A percentile compares a stretch with the other conserved stretches of the same genome.
phyloP scores from a whole-genome alignment of 208 protist species.

The Trypanosoma caninum region DNA sequence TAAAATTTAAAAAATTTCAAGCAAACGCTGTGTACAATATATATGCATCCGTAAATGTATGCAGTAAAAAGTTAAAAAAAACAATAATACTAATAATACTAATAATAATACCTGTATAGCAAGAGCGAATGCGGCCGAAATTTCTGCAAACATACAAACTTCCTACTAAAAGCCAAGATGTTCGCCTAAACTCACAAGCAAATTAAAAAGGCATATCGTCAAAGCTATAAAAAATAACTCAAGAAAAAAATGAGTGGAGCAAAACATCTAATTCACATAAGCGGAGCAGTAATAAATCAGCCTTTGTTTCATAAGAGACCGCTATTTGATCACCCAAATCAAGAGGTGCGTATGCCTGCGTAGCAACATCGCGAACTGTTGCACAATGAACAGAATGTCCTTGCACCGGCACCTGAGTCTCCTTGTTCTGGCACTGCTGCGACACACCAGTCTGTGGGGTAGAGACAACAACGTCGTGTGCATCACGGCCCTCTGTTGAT shows the following conservation, averaged over 20 bases:
- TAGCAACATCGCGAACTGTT: not conserved
- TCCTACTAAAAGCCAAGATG: too few species aligned
- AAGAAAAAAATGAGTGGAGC: conserved; percentile 69
- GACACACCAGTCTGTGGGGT: not conserved
- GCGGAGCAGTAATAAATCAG: conserved; percentile 30
- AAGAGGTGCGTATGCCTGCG: conserved; percentile 4
- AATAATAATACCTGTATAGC: too few species aligned
- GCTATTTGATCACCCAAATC: conserved; percentile 2
- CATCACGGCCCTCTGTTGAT: not conserved
- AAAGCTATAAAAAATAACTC: conserved; percentile 21
- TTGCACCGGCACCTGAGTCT: not conserved
- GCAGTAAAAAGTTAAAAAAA: not conserved
- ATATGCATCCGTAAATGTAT: not conserved
- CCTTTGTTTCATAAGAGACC: conserved; percentile 1
- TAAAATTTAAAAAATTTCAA: too few species aligned
- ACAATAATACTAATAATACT: conserved; percentile 10
- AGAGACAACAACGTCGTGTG: not conserved
- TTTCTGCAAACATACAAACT: too few species aligned
- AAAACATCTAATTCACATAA: conserved; percentile 61
- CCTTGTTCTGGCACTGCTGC: not conserved
- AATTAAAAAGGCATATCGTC: too few species aligned
- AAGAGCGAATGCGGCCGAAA: too few species aligned
- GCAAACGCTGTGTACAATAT: too few species aligned
- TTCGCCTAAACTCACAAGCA: too few species aligned
- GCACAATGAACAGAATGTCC: not conserved